Evolutionary conservation across 1,284 basidiomycete genomes (phyloP), one percentile per base, ranked within the genome.

Genomic region (Cronartium quercuum): DNA sequence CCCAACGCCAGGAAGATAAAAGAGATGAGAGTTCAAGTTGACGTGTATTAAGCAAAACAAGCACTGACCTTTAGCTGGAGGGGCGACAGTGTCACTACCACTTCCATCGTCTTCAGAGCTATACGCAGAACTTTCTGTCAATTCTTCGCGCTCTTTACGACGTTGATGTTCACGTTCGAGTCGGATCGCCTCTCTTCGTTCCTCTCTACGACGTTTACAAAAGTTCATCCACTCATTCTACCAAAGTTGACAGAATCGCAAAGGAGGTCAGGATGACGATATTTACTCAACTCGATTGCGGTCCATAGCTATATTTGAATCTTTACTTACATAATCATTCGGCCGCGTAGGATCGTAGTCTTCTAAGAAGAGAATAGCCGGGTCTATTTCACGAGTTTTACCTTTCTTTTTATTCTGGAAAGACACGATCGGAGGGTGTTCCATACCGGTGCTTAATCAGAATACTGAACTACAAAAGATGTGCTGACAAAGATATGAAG

Each of bases 171-270:
- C 65, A 51, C 73, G 73, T 57, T 75, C 73, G 42, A 67, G 73
- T 9, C 73, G 55, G 35, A 68, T 37, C 29, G 73, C 73, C 66
- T 75, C 73, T 15, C 73, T 64, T 24, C 73, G 41, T 61, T 58
- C n/a, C 37, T 75, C 65, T 21, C 73, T 64, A 6, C 73, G 73
- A 47, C 66, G 73, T 51, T 75, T 61, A 44, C 47, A 24, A 35
- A 75, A 75, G 21, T 64, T 75, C 66, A 68, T 75, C 73, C 73
- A 75, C 47, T 75, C 73, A 63, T 61, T 68, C 73, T 75, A 47
- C 29, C 29, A 51, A 29, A 24, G 4, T 29, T n/a, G n/a, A n/a
- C n/a, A n/a, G n/a, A n/a, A n/a, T n/a, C n/a, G n/a, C n/a, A n/a
- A n/a, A n/a, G n/a, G n/a, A n/a, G n/a, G n/a, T n/a, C n/a, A n/a